These are phyloP conservation scores for Penicillium palitans DNA, from an alignment of 2,329 filamentous ascomycete species.

Conservation along the genomic window DNA sequence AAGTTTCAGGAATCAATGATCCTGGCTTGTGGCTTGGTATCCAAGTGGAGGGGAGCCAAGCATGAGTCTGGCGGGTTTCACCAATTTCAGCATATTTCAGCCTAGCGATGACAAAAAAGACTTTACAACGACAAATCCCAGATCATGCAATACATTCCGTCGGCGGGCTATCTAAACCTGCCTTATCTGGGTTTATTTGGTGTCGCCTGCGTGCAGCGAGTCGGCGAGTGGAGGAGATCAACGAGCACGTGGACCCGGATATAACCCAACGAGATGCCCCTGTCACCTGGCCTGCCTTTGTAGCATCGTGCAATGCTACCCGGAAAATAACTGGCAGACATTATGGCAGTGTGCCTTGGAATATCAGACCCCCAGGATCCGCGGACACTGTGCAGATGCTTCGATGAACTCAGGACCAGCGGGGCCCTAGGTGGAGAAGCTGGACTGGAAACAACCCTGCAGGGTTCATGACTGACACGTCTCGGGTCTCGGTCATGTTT, in stretches of 20 bases:
- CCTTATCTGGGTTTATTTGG: neutral
- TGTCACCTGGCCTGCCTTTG: neutral
- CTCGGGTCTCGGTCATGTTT: neutral
- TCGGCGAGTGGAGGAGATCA: neutral
- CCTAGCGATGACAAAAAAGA: slow-evolving; percentile 5
- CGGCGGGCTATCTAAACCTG: slow-evolving; percentile 6
- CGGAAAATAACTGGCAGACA: neutral
- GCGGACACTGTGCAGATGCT: neutral
- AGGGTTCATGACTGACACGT: neutral
- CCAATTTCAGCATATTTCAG: slow-evolving; percentile 6
- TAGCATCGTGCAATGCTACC: neutral
- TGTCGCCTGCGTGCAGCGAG: neutral
- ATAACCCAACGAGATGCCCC: neutral
- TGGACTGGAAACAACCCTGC: too few species aligned
- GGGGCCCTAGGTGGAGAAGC: neutral
- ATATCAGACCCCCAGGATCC: neutral
- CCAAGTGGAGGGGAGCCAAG: slow-evolving; percentile 11
- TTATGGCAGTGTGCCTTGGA: neutral
- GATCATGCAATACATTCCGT: neutral
- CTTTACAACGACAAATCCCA: neutral
- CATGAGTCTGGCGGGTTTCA: slow-evolving; percentile 10
- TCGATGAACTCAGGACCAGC: neutral
- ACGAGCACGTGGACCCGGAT: neutral
- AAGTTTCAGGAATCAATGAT: slow-evolving; percentile 49
- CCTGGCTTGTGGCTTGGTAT: slow-evolving; percentile 12